Conservation (phyloP, 306 rosid genomes). For the Herpetospermum pedunculosum region DNA sequence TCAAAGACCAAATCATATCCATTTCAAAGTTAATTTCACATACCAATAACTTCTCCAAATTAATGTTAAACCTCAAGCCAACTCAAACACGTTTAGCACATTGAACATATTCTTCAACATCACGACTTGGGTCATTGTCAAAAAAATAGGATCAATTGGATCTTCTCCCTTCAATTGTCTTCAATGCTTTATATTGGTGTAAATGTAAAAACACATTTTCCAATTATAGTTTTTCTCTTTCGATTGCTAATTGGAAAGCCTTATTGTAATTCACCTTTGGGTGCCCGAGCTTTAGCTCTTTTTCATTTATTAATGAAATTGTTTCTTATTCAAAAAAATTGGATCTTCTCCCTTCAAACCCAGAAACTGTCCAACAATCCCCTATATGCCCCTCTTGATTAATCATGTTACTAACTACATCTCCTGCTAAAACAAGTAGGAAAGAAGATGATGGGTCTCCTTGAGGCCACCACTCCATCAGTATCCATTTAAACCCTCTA, state of each 20-base stretch:
- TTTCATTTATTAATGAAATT: no score
- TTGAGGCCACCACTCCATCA: background rate
- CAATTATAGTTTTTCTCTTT: no score
- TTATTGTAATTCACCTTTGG: no score
- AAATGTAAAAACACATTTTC: no score
- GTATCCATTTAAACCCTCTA: background rate
- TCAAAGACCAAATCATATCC: background rate
- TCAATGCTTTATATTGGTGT: no score
- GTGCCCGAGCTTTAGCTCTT: no score
- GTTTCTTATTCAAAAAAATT: no score
- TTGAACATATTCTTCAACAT: background rate
- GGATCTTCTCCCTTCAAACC: background rate
- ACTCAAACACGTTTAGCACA: background rate
- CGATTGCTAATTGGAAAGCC: no score
- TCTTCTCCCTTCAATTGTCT: background rate
- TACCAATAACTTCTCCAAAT: background rate
- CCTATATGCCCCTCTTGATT: background rate
- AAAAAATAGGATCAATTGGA: background rate
- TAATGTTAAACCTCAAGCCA: background rate
- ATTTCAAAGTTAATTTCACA: background rate
- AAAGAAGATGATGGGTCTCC: background rate
- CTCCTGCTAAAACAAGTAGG: background rate
- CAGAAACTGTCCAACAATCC: background rate
- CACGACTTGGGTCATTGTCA: background rate
- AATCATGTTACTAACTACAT: background rate